Evolutionary conservation across 2,329 filamentous ascomycete species (phyloP), one percentile per base, ranked within the genome.

Genomic region (Monosporascus sp.): DNA sequence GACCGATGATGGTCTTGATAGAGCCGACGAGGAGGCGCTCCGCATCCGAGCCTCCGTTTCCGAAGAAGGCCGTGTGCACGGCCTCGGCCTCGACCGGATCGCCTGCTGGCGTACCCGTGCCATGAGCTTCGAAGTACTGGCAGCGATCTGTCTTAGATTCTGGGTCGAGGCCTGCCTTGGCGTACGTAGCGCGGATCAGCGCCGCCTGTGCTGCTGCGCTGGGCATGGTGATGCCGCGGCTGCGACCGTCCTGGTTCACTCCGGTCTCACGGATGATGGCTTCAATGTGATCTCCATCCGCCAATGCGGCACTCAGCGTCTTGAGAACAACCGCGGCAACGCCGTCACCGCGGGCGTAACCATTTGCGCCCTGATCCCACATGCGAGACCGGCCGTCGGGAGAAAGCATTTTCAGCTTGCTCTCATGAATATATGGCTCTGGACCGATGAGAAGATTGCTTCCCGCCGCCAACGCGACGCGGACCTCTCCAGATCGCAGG

Each of bases 221-320:
- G 0, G 76, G 24, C 53, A 73, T 64, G 0, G 74, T 76, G 27
- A 77, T 69, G 1, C 74, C n/a, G n/a, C n/a, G n/a, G n/a, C n/a
- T n/a, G n/a, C 74, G 6, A 55, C 43, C 49, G 31, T 51, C 49
- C 49, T 25, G 37, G 49, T 51, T 51, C 17, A 51, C 8, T 3
- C 41, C 49, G 1, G 49, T 51, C 7, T 51, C 43, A 14, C 49
- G 49, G 9, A 51, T 47, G 27, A 51, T 44, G 43, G 3, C 25
- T n/a, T 47, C n/a, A 25, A 51, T 51, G 24, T 37, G 44, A 48
- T 56, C 41, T 52, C 54, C 49, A 56, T 55, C 24, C 38, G 1
- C 60, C 6, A 78, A 50, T 0, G 77, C 77, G 2, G 65, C 55
- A 22, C 56, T 65, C 17, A 78, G 61, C 2, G 56, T 61, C 52